Evolutionary conservation across 805 yeast species (phyloP).

Genomic region (Hanseniaspora clermontiae): DNA sequence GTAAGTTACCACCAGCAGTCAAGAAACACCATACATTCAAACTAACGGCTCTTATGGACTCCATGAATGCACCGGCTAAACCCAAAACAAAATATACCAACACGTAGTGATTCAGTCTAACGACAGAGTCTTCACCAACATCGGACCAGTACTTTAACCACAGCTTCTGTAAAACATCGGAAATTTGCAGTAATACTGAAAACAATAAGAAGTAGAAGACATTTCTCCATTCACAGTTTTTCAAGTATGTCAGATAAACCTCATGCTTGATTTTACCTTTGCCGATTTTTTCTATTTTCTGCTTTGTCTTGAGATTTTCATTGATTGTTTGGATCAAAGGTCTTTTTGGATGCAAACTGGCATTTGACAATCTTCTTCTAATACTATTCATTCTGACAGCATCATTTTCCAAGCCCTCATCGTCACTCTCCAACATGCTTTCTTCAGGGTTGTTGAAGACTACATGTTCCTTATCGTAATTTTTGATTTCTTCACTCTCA

Average conservation of each 20-base stretch:
- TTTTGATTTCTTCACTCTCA: slow-evolving; percentile 16
- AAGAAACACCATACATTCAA: slow-evolving; percentile 62
- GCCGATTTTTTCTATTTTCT: slow-evolving; percentile 38
- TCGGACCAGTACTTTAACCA: slow-evolving; percentile 67
- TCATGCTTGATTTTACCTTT: slow-evolving; percentile 46
- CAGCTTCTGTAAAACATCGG: slow-evolving; percentile 37
- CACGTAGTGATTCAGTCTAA: slow-evolving; percentile 26
- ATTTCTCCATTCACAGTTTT: slow-evolving; percentile 46
- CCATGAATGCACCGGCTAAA: slow-evolving; percentile 41
- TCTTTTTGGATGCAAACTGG: slow-evolving; percentile 39
- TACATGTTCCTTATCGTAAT: not conserved
- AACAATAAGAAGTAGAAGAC: slow-evolving; percentile 31
- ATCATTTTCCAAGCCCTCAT: not conserved
- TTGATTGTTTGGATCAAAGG: slow-evolving; percentile 22
- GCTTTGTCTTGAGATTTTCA: slow-evolving; percentile 31
- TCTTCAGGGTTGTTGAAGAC: not conserved
- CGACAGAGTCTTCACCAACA: slow-evolving; percentile 31
- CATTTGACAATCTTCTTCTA: slow-evolving; percentile 49
- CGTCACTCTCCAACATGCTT: not conserved
- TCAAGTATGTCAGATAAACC: slow-evolving; percentile 43
- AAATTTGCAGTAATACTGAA: slow-evolving; percentile 29
- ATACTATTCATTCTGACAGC: not conserved
- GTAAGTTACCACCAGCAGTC: slow-evolving; percentile 44
- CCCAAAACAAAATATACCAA: slow-evolving; percentile 43
- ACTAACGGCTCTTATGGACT: slow-evolving; percentile 52